Evolutionary conservation across 805 yeast genomes (phyloP), one percentile per base, ranked within the genome.

Genomic region (Scheffersomyces stipitis): DNA sequence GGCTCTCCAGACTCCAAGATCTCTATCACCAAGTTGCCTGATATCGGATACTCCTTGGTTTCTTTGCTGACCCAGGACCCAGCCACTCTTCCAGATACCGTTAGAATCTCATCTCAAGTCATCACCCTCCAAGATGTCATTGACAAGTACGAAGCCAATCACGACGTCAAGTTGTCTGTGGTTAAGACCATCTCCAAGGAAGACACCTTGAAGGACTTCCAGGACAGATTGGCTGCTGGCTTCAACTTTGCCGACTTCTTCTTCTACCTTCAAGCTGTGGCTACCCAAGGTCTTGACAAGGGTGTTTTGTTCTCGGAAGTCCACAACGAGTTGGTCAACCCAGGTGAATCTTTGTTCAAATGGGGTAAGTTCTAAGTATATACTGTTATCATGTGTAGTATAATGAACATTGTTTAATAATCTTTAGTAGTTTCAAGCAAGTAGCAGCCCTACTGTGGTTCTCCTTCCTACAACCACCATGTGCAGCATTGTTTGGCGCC

Each of bases 261-360:
- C 8, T 57, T 45, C 45, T 71, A 69, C 49, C 55, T 75, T 42
- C 46, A 51, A 10, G 48, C 43, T 9, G 15, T 51, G 14, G 22
- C 37, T 3, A 58, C 72, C 13, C 62, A 55, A 38, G 79, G 77
- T 33, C 54, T 44, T 12, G 77, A 64, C 27, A 48, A 60, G 26
- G 79, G 78, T 38, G 44, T 51, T 13, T 60, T 52, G 37, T 61
- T 56, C 32, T 41, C 48, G 8, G 35, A 48, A 1, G 61, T 60
- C 36, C 64, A 70, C 28, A 58, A 63, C 34, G 78, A 74, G 48
- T 42, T 69, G 17, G 56, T 75, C 38, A 74, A 75, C 51, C 78
- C 78, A 3, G 56, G 53, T 24, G 73, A 71, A 50, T 52, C 62
- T 2, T 38, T 64, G 26, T 73, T 70, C 66, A 70, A 64, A 42